Evolutionary conservation across 2,329 filamentous ascomycete species (phyloP).

Genomic region (Cladosporium sp.): DNA sequence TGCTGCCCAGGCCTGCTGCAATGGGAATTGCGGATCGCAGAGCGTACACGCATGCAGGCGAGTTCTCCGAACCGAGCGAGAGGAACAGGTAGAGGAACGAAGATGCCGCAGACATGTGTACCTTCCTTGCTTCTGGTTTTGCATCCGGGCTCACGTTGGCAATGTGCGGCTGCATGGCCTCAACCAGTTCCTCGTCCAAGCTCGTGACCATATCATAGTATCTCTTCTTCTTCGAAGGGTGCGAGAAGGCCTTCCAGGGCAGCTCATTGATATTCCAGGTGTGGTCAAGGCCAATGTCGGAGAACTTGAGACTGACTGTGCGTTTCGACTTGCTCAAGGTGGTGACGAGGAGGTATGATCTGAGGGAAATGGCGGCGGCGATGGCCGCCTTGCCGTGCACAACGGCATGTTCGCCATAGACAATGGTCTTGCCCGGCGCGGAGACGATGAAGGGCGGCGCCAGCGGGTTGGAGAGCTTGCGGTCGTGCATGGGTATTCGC

Average conservation of each 20-base stretch:
- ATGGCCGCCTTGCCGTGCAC: conserved; percentile 95
- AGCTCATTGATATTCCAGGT: conserved; percentile 91
- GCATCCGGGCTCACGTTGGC: conserved; percentile 61
- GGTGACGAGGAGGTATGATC: conserved; percentile 94
- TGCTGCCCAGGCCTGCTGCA: conserved; percentile 84
- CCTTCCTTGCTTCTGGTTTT: conserved; percentile 69
- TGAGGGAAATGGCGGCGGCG: conserved; percentile 87
- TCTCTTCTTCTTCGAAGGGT: conserved; percentile 81
- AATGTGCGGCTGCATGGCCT: conserved; percentile 75
- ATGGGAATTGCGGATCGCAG: conserved; percentile 92
- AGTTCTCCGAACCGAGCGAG: conserved; percentile 73
- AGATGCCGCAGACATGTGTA: conserved; percentile 74
- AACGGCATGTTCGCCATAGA: conserved; percentile 97
- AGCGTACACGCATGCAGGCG: conserved; percentile 80
- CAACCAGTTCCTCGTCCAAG: conserved; percentile 76
- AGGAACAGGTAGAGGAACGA: conserved; percentile 92
- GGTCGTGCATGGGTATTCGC: conserved; percentile 14
- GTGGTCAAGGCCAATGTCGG: conserved; percentile 83
- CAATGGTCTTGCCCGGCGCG: conserved; percentile 95
- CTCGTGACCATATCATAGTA: conserved; percentile 81
- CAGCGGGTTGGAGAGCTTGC: conserved; percentile 50
- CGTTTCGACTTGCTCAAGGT: conserved; percentile 87
- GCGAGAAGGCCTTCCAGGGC: conserved; percentile 78
- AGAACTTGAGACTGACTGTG: conserved; percentile 81
- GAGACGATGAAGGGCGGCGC: conserved; percentile 96